phyloP scores from a whole-genome alignment of 176 grass and related monocot species.

The Carex parvula region DNA sequence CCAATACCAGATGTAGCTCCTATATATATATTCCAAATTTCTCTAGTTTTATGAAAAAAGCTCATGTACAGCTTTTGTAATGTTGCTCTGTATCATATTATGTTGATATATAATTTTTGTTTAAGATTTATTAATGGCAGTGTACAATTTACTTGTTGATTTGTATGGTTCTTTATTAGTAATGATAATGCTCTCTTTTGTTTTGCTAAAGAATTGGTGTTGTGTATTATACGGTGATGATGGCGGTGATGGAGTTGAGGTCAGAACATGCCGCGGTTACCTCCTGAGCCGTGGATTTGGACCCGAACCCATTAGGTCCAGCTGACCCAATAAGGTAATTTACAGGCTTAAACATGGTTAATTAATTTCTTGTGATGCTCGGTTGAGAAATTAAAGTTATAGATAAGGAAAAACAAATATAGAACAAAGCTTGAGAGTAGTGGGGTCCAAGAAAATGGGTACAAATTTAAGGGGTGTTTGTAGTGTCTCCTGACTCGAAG shows the following conservation, averaged over 20 bases:
- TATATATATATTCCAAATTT: conserved; percentile 6
- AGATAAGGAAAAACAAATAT: background rate
- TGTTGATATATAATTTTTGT: background rate
- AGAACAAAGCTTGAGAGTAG: background rate
- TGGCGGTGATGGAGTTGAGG: conserved; percentile 61
- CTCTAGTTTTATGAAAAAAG: background rate
- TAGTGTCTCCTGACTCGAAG: conserved; percentile 1
- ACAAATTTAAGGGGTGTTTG: background rate
- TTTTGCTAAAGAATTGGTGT: background rate
- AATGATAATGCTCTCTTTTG: background rate
- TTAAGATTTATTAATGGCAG: background rate
- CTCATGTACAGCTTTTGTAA: background rate
- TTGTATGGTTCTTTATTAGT: background rate
- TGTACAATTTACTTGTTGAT: no score
- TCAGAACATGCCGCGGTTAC: conserved; percentile 34
- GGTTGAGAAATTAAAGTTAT: background rate
- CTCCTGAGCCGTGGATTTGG: conserved; percentile 66
- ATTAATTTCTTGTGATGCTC: background rate
- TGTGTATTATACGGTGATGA: conserved; percentile 49
- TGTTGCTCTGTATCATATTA: background rate
- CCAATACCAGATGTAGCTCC: conserved; percentile 91
- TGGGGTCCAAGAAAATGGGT: background rate
- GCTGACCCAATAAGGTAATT: conserved; percentile 58
- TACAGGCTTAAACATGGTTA: background rate
- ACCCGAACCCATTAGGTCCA: conserved; percentile 75